A percentile compares a stretch with the other conserved stretches of the same genome.
Conservation (phyloP, 768 basidiomycete species). For the Tylopilus vinaceipallidus region DNA sequence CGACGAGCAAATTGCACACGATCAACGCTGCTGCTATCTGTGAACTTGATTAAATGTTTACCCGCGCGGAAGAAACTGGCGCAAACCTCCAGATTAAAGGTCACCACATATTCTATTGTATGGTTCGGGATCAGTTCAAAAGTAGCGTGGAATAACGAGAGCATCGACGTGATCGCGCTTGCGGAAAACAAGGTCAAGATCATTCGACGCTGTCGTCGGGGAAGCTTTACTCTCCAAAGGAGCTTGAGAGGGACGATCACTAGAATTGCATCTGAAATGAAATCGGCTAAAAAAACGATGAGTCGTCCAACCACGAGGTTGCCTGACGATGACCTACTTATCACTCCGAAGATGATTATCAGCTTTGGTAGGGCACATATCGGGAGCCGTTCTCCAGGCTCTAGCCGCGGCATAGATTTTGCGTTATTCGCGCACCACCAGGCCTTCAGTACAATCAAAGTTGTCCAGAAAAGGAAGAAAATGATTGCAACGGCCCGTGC, state of each 20-base stretch:
- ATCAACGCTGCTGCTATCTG: conserved; percentile 2
- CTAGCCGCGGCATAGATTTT: background rate
- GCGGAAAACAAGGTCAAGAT: conserved; percentile 14
- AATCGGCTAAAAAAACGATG: background rate
- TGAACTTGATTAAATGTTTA: background rate
- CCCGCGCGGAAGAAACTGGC: too few species aligned
- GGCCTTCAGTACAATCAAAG: background rate
- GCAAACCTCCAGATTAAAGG: background rate
- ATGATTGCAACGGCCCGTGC: background rate
- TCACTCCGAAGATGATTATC: background rate
- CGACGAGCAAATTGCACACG: conserved; percentile 15
- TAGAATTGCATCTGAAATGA: background rate
- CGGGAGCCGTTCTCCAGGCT: too few species aligned
- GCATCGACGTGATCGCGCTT: conserved; percentile 6
- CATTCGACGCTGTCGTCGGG: conserved; percentile 15
- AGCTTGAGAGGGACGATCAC: background rate
- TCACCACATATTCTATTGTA: background rate
- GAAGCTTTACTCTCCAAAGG: conserved; percentile 16
- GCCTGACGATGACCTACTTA: background rate
- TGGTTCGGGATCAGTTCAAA: background rate
- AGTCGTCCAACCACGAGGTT: background rate
- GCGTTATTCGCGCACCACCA: background rate
- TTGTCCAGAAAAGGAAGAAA: background rate
- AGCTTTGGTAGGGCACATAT: too few species aligned
- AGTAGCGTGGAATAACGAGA: background rate